These are phyloP conservation scores for Psilocybe azurescens DNA, from an alignment of 768 basidiomycete genomes.

Conservation along the genomic window DNA sequence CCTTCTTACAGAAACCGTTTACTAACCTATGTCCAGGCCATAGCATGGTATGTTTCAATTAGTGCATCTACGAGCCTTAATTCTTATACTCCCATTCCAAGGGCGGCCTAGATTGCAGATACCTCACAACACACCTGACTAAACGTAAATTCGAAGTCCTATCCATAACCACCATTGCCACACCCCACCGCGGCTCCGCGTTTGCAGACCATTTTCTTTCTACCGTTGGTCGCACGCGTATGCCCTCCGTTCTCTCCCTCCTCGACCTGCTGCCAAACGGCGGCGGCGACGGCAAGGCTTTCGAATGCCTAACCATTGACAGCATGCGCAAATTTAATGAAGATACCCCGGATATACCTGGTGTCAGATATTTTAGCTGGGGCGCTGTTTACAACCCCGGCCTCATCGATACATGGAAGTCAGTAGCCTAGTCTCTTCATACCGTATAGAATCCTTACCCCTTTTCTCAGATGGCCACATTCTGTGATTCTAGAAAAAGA, in stretches of 20 bases:
- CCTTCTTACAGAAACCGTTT: not conserved
- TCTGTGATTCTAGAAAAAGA: constrained; percentile 84
- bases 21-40: constrained; percentile 55
- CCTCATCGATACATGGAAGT: constrained; percentile 89
- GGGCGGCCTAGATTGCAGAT: constrained; percentile 93
- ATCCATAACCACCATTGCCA: constrained; percentile 92
- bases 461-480: constrained; percentile 62
- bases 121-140: constrained; percentile 82
- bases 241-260: constrained; percentile 73
- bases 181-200: constrained; percentile 91
- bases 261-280: constrained; percentile 90
- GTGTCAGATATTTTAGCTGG: constrained; percentile 93
- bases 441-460: constrained; percentile 10
- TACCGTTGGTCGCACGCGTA: constrained; percentile 66
- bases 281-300: constrained; percentile 94
- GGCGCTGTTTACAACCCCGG: constrained; percentile 91
- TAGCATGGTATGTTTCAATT: constrained; percentile 59
- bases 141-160: constrained; percentile 79
- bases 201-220: constrained; percentile 92
- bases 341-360: constrained; percentile 76
- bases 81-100: constrained; percentile 17
- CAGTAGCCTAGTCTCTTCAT: constrained; percentile 21
- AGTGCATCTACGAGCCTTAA: not conserved
- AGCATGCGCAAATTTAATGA: constrained; percentile 92
- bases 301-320: constrained; percentile 83